Conservation (phyloP, 31 red algal genomes). For the Pterothamnion heteromorphum region DNA sequence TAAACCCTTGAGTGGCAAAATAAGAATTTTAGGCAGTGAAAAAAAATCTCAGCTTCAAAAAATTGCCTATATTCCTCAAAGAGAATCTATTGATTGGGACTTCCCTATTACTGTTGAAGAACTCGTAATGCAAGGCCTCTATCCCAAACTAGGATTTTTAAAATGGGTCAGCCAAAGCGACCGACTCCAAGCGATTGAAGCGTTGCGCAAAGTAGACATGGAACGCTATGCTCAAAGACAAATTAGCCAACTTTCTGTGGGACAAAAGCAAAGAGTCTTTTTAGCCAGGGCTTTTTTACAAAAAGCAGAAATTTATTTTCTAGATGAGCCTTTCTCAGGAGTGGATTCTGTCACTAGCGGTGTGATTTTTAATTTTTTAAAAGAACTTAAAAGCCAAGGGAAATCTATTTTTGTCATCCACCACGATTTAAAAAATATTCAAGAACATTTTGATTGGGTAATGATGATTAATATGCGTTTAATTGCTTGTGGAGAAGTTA, state of each 20-base stretch:
- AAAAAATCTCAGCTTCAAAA: not conserved
- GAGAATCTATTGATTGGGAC: not conserved
- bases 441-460: not conserved
- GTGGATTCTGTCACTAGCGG: not conserved
- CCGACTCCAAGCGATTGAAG: no score
- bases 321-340: not conserved
- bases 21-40: not conserved
- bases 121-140: not conserved
- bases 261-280: constrained; percentile 20
- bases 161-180: no score
- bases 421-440: not conserved
- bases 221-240: not conserved
- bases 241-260: not conserved
- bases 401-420: not conserved
- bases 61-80: not conserved
- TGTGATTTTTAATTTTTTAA: not conserved
- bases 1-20: constrained; percentile 48
- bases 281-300: not conserved
- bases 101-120: not conserved
- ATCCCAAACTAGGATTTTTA: not conserved
- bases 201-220: not conserved
- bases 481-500: not conserved
- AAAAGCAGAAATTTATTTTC: constrained; percentile 7
- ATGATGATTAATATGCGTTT: not conserved
- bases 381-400: not conserved